A percentile compares a stretch with the other conserved stretches of the same genome.
These are phyloP conservation scores for Leucosporidium creatinivorum DNA, from an alignment of 768 basidiomycete species.

Conservation along the genomic window DNA sequence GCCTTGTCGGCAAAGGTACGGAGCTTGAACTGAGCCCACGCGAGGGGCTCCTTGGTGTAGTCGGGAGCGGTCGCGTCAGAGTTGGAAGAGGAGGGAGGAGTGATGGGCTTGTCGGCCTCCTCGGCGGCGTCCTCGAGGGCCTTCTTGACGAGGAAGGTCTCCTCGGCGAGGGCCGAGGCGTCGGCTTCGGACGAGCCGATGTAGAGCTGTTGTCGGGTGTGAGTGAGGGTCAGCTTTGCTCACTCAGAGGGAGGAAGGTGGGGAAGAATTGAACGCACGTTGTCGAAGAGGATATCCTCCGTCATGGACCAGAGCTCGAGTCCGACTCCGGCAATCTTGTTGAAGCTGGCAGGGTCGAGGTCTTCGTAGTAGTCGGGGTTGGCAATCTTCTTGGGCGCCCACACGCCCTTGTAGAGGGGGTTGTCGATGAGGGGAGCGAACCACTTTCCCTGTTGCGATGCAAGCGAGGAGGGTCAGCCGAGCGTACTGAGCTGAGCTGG, in stretches of 20 bases:
- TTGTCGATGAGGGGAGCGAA: conserved; percentile 84
- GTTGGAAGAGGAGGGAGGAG: conserved; percentile 46
- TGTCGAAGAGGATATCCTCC: conserved; percentile 77
- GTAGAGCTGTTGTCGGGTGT: conserved; percentile 55
- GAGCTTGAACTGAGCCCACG: conserved; percentile 69
- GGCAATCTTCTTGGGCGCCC: conserved; percentile 81
- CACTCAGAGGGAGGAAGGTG: neutral
- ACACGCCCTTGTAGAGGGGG: conserved; percentile 92
- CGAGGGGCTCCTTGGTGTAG: conserved; percentile 68
- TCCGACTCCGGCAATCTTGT: conserved; percentile 55
- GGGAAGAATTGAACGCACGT: conserved; percentile 40
- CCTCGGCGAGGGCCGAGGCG: conserved; percentile 70
- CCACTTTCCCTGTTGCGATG: conserved; percentile 68
- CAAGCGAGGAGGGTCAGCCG: neutral
- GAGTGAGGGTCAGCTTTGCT: conserved; percentile 38
- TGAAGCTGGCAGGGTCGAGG: conserved; percentile 58
- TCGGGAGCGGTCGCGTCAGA: conserved; percentile 48
- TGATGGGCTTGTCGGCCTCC: conserved; percentile 40
- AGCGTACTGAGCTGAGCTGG: neutral
- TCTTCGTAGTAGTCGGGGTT: conserved; percentile 73
- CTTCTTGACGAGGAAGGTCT: conserved; percentile 90
- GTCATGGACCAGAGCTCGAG: conserved; percentile 99
- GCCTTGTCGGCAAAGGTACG: conserved; percentile 72
- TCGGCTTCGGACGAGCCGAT: conserved; percentile 81
- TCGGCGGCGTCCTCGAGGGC: conserved; percentile 59